These are phyloP conservation scores for Geosmithia morbida DNA, from an alignment of 2,329 filamentous ascomycete genomes.

Conservation along the genomic window DNA sequence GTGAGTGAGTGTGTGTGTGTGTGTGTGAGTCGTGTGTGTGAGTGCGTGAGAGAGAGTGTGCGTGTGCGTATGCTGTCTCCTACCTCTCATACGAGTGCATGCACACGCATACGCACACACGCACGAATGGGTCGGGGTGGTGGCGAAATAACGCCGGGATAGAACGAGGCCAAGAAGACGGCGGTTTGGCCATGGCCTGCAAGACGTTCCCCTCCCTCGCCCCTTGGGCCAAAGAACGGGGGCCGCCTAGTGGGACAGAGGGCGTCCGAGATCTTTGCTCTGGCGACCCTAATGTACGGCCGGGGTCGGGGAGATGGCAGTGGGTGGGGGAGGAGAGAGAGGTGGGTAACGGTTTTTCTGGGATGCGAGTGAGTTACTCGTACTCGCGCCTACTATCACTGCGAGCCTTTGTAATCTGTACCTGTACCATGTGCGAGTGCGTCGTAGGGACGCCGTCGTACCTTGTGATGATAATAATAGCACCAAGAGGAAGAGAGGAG, in stretches of 20 bases:
- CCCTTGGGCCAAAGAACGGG: not conserved
- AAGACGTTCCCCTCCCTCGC: not conserved
- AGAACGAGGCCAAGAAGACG: not conserved
- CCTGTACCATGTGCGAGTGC: too few relatives aligned
- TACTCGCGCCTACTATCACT: too few relatives aligned
- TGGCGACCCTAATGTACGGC: conserved; percentile 18
- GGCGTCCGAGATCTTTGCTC: conserved; percentile 17
- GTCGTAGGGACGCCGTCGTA: too few relatives aligned
- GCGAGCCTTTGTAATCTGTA: too few relatives aligned
- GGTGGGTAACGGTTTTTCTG: not conserved
- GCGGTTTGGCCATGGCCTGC: not conserved
- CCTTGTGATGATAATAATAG: too few relatives aligned
- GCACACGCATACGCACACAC: not conserved
- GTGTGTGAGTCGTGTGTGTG: too few relatives aligned
- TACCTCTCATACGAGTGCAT: too few relatives aligned
- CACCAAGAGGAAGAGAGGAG: too few relatives aligned
- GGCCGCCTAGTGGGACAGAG: not conserved
- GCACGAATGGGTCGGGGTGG: not conserved
- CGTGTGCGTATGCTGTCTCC: too few relatives aligned
- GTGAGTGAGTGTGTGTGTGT: too few relatives aligned
- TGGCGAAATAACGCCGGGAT: not conserved
- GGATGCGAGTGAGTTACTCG: not conserved
- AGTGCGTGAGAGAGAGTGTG: too few relatives aligned
- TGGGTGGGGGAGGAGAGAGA: not conserved
- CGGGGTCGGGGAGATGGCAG: conserved; percentile 1